Base-by-base conservation (phyloP, 805 yeast species). In the Grigorovia jiainica region DNA sequence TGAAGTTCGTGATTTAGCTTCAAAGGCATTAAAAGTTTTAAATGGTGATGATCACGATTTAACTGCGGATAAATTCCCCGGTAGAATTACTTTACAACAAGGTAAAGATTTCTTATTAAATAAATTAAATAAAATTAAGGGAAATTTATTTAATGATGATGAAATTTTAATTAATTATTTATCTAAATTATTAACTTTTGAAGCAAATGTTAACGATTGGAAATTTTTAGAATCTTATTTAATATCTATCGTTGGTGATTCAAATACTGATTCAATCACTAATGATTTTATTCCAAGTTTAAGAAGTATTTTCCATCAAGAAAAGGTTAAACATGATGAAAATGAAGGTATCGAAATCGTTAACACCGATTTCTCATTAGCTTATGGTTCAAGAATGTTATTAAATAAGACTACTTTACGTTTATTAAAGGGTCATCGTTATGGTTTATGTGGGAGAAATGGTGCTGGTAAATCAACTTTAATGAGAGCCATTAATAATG, bases 391-490 rank as follows among this genome's bases (percentile, higher is more conserved):
- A 21, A 79, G 97, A 67, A 90, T 90, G 97, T 75, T 92, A 53
- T 71, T 90, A 54, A 90, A 89, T 73, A 92, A 92, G 69, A 87
- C 98, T 37, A 84, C 75, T 47, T 70, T 90, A 61, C 77, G 95
- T 59, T 73, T 90, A 48, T 70, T 85, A 53, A 87, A 89, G 68
- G 97, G 97, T 55, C 97, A 86, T 67, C 78, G 98, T 66, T 90
- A 90, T 60, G 98, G 98, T 71, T 74, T 90, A 47, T 87, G 96
- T 73, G 98, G 98, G 61, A 75, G 97, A 68, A 90, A 90, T 62
- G 98, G 98, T 75, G 97, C 96, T 46, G 98, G 98, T 71, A 90
- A 90, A 66, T 87, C 97, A 11, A 90, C 98, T 13, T 72, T 90
- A 56, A 87, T 90, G 97, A 78, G 97, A 65, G 82, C 97, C 24